Evolutionary conservation across 1,284 basidiomycete genomes (phyloP).

Genomic region (Papiliotrema nemorosa): DNA sequence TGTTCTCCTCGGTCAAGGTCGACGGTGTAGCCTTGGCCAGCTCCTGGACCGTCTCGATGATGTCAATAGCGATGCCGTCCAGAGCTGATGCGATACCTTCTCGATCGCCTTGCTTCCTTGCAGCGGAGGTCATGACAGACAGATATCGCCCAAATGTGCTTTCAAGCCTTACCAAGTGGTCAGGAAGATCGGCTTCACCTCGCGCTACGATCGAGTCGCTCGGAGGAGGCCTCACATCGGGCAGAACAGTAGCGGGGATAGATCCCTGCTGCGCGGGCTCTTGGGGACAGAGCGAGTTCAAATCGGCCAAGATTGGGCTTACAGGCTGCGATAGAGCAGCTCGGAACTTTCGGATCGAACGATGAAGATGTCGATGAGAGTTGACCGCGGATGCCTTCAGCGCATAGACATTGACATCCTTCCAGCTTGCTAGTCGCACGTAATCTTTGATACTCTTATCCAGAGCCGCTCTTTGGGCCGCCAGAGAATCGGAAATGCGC

Average conservation of each 20-base stretch:
- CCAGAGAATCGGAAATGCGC: conserved; percentile 57
- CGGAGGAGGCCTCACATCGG: conserved; percentile 11
- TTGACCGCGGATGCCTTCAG: conserved; percentile 86
- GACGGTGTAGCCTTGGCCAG: conserved; percentile 60
- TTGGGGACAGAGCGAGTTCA: conserved; percentile 31
- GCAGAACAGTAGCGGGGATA: background rate
- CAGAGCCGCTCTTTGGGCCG: conserved; percentile 60
- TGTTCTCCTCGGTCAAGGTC: conserved; percentile 60
- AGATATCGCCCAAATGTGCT: conserved; percentile 40
- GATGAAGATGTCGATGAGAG: conserved; percentile 89
- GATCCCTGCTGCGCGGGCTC: conserved; percentile 15
- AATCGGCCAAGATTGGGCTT: conserved; percentile 39
- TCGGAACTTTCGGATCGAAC: conserved; percentile 87
- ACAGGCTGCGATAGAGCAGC: conserved; percentile 77
- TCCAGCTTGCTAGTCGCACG: conserved; percentile 97
- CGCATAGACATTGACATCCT: conserved; percentile 92
- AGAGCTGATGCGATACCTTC: conserved; percentile 35
- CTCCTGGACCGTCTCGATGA: conserved; percentile 65
- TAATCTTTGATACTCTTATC: conserved; percentile 81
- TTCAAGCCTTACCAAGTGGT: conserved; percentile 26
- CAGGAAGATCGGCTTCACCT: conserved; percentile 9
- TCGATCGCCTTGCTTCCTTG: background rate
- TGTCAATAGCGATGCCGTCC: conserved; percentile 67
- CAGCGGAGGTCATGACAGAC: conserved; percentile 7
- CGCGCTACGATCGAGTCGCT: conserved; percentile 11